Evolutionary conservation across 768 basidiomycete genomes (phyloP).

Genomic region (Xerocomellus amylosporus): DNA sequence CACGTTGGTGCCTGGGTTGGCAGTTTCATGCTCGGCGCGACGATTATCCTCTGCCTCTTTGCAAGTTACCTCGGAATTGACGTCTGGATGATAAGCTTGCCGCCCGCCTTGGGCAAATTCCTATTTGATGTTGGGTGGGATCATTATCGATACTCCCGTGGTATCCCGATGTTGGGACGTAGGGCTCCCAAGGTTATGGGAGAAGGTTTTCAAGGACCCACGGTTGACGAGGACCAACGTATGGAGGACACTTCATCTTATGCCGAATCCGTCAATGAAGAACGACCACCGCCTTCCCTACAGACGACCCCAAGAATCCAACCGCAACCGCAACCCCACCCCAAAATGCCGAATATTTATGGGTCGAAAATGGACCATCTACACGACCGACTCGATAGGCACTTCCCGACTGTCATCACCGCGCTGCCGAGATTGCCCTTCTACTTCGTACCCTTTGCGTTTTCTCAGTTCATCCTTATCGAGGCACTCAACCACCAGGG

Average conservation of each 20-base stretch:
- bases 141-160: slow-evolving; percentile 41
- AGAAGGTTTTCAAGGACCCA: not conserved
- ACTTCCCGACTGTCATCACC: slow-evolving; percentile 72
- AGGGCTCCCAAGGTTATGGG: not conserved
- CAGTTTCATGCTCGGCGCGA: slow-evolving; percentile 57
- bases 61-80: slow-evolving; percentile 75
- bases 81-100: slow-evolving; percentile 83
- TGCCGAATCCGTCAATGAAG: not conserved
- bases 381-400: slow-evolving; percentile 17
- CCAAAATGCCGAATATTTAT: not conserved
- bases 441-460: slow-evolving; percentile 85
- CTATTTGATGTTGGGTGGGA: slow-evolving; percentile 64
- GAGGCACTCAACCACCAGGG: slow-evolving; percentile 63
- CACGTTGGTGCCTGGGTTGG: slow-evolving; percentile 74
- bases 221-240: not conserved
- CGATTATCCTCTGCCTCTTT: slow-evolving; percentile 72
- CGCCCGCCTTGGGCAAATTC: slow-evolving; percentile 75
- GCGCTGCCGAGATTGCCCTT: slow-evolving; percentile 72
- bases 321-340: no score
- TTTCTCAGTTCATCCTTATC: slow-evolving; percentile 52
- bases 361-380: not conserved
- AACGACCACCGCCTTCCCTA: not conserved
- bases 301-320: not conserved
- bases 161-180: slow-evolving; percentile 18
- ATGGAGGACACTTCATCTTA: not conserved